These are phyloP conservation scores for Pelargonium citronellum DNA, from an alignment of 441 rosid genomes.

Conservation along the genomic window DNA sequence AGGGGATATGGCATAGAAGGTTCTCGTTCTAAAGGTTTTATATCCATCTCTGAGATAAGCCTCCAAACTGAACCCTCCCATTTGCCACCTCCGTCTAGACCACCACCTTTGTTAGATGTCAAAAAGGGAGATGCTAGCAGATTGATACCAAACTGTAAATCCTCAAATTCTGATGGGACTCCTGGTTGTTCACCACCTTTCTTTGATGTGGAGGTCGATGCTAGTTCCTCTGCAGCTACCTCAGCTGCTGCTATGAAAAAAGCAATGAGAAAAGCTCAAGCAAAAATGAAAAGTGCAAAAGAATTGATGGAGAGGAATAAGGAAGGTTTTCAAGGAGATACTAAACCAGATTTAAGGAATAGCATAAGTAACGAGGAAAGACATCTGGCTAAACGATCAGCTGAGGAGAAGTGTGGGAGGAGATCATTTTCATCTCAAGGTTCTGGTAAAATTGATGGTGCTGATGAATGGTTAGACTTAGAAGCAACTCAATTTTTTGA, in stretches of 20 bases:
- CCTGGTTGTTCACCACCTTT: conserved; percentile 54
- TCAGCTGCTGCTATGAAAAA: conserved; percentile 78
- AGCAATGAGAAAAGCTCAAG: conserved; percentile 77
- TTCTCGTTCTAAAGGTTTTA: conserved; percentile 12
- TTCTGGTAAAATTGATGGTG: conserved; percentile 37
- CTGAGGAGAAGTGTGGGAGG: conserved; percentile 36
- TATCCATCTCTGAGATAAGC: conserved; percentile 66
- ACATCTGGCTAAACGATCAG: conserved; percentile 25
- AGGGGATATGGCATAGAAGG: conserved; percentile 10
- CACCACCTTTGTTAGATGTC: conserved; percentile 47
- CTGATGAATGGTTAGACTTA: conserved; percentile 63
- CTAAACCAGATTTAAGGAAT: conserved; percentile 29
- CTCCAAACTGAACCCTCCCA: conserved; percentile 27
- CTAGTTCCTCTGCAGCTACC: conserved; percentile 56
- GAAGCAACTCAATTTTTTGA: conserved; percentile 56
- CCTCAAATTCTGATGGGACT: conserved; percentile 38
- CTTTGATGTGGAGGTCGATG: conserved; percentile 89
- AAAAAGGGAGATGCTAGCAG: conserved; percentile 32
- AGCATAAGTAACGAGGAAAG: conserved; percentile 35
- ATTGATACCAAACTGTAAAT: conserved; percentile 32
- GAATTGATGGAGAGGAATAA: conserved; percentile 60
- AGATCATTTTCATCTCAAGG: conserved; percentile 43
- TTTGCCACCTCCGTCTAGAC: conserved; percentile 15
- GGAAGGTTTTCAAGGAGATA: conserved; percentile 32
- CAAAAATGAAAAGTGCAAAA: conserved; percentile 56